Evolutionary conservation across 176 grass and related monocot genomes (phyloP), one percentile per base, ranked within the genome.

Genomic region (Zoysia pacifica): DNA sequence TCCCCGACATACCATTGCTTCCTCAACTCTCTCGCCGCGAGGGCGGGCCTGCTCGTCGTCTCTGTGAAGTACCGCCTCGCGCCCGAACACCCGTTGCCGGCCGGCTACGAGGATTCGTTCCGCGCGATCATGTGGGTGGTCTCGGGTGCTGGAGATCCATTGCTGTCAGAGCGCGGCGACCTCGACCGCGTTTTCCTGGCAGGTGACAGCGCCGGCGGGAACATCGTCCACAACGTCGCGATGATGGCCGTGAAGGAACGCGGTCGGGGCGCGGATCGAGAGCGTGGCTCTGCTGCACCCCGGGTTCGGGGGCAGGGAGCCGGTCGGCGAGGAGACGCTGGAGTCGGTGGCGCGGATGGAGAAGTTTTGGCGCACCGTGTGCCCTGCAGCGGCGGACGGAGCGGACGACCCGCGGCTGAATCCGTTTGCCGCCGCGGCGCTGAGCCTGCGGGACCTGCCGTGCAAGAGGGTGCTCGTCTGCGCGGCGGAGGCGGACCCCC

Each of bases 51-150:
- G 14, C 50, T 89, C 54, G 60, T 70, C 43, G 86, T 84, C 40
- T 92, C 90, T 4, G 87, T 93, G 20, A 82, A 91, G 48, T 97
- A 97, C 89, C 87, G 94, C 60, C 94, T 91, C 5, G 91, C 89
- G 66, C 91, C 79, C 2, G 94, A 94, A 80, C 64, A 94, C 85
- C 85, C 74, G 5, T 77, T 97, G 16, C 94, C 89, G 20, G 79
- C 39, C 6, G 83, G 75, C 47, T 89, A 92, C 73, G 79, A 83
- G 0, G 90, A 92, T n/a, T 77, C 79, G 4, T 60, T 76, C 70
- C 64, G 50, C 50, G 90, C 77, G 47, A 70, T 92, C 48, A 42
- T 35, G 61, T 92, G 83, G 90, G 81, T 44, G 37, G 65, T 5
- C 20, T 69, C 65, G 3, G 78, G 78, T 1, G 65, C 18, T 0